A percentile compares a stretch with the other conserved stretches of the same genome.
Evolutionary conservation across 345 rosid genomes (phyloP).

Genomic region (Melaleuca alternifolia): DNA sequence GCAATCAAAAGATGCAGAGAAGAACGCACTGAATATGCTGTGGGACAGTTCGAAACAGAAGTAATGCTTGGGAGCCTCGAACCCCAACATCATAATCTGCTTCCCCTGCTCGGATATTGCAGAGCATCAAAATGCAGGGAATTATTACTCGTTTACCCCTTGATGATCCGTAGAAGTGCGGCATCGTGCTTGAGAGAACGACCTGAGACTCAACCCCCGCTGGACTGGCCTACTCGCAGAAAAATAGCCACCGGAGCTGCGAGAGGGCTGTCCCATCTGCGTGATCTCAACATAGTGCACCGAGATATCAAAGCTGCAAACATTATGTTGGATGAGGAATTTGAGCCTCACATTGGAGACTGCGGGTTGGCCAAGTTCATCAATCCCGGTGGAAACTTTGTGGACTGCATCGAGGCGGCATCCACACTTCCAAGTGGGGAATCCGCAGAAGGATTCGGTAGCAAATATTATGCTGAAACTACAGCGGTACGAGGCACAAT

Average conservation of each 20-base stretch:
- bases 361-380: background rate
- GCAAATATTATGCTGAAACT: background rate
- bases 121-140: background rate
- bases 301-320: background rate
- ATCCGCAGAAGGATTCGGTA: background rate
- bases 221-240: background rate
- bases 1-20: background rate
- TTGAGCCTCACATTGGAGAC: background rate
- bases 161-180: background rate
- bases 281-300: background rate
- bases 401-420: background rate
- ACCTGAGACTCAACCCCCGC: background rate
- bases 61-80: background rate
- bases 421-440: no score
- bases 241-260: background rate
- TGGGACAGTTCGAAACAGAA: background rate
- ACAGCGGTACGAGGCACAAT: background rate
- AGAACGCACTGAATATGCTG: no score
- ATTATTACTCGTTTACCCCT: background rate
- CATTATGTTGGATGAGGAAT: background rate
- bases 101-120: background rate
- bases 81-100: background rate
- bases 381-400: background rate
- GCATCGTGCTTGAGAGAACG: background rate
- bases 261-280: slow-evolving; percentile 1